These are phyloP conservation scores for Nannizziopsis arthrosporioides DNA, from an alignment of 2,329 filamentous ascomycete genomes.

Conservation along the genomic window DNA sequence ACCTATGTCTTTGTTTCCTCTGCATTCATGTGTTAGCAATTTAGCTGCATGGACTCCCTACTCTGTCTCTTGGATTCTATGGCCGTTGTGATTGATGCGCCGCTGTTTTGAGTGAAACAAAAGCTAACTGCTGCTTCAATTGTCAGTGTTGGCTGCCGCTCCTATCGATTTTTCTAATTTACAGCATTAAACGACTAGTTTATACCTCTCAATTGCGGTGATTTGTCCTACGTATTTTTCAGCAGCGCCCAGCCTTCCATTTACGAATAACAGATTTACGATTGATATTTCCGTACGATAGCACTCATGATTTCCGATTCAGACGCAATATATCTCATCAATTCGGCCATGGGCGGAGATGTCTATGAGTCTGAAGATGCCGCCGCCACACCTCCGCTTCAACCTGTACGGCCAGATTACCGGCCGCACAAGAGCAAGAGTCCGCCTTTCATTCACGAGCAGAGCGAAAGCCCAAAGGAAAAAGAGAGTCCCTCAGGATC, in stretches of 20 bases:
- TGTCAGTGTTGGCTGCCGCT: too few species aligned
- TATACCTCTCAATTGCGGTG: too few species aligned
- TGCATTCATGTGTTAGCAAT: too few species aligned
- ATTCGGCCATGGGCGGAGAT: constrained; percentile 26
- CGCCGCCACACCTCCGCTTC: constrained; percentile 29
- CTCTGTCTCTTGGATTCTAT: neutral
- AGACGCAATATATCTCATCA: constrained; percentile 10
- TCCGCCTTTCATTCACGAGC: constrained; percentile 24
- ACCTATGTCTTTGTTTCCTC: too few species aligned
- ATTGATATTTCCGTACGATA: neutral
- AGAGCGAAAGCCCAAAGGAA: constrained; percentile 19
- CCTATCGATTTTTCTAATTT: too few species aligned
- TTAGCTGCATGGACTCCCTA: neutral
- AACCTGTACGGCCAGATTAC: constrained; percentile 24
- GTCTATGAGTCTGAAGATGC: constrained; percentile 34
- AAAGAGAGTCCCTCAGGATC: constrained; percentile 24
- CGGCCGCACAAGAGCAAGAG: constrained; percentile 23
- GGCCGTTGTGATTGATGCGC: constrained; percentile 1
- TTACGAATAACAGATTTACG: neutral
- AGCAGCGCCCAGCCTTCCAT: neutral
- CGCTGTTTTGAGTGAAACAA: neutral
- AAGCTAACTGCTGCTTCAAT: constrained; percentile 1
- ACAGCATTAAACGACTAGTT: too few species aligned
- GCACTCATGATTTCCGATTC: neutral
- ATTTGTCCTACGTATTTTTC: too few species aligned